Evolutionary conservation across 352 stramenopile genomes (phyloP), one percentile per base, ranked within the genome.

Genomic region (Phytophthora pistaciae): DNA sequence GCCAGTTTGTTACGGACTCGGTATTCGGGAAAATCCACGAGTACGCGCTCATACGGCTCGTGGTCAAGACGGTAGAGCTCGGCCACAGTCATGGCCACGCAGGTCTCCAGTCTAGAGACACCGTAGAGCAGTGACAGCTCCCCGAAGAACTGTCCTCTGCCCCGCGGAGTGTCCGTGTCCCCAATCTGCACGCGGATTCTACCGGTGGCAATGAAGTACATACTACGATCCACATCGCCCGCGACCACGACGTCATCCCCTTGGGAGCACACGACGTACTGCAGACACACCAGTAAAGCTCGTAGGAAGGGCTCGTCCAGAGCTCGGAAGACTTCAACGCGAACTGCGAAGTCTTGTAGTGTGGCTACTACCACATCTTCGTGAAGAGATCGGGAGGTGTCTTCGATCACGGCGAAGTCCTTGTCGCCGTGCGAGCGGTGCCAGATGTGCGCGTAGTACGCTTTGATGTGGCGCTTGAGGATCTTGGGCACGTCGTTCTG

Each of bases 31-130:
- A 88, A 93, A 21, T 87, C 78, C 13, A 85, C 62, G 27, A 93
- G 55, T 21, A 91, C 52, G 49, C 83, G 78, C 50, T 93, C 83
- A 53, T 90, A 91, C n/a, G 75, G 74, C 14, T 71, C 62, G 29
- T 84, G 60, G 16, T 91, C 83, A 3, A 93, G 72, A 3, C 84
- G 80, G 50, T 91, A 93, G 38, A 93, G 71, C 55, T 93, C 83
- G 0, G 75, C 76, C 2, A 77, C 74, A 0, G 72, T 75, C 29
- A 91, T 59, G 11, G 85, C 70, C 18, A 84, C 75, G 62, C 83
- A 93, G 18, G 80, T 93, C 20, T 85, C 81, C 23, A 75, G 68
- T 5, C 72, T 77, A 1, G 83, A 74, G 16, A 91, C 77, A 18
- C 84, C 84, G 55, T 85, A 82, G 6, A 90, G 68, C 48, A 90